phyloP scores from a whole-genome alignment of 257 asterid species.

The Petrea volubilis region DNA sequence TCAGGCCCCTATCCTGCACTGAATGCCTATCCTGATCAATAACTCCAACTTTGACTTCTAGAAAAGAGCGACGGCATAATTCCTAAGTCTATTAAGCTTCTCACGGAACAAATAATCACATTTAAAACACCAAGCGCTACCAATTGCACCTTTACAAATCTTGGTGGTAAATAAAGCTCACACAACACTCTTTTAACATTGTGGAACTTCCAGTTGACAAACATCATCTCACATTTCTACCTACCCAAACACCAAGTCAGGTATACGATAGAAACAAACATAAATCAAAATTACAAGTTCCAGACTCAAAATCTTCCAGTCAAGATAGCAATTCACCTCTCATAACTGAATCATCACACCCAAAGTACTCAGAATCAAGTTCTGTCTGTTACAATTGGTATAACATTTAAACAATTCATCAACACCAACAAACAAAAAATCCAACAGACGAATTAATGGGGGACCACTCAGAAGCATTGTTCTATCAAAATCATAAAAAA shows the following conservation, averaged over 20 bases:
- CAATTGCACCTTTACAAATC: neutral
- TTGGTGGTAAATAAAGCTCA: neutral
- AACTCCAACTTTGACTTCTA: neutral
- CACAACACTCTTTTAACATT: neutral
- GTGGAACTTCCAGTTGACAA: neutral
- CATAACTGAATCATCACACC: neutral
- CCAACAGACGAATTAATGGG: no score
- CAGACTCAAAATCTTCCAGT: neutral
- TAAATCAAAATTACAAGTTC: neutral
- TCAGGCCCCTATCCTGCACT: neutral
- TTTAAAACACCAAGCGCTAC: neutral
- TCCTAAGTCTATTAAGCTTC: neutral
- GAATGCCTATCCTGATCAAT: neutral
- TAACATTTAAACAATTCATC: neutral
- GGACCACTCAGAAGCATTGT: neutral
- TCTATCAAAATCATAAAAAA: slow-evolving; percentile 4
- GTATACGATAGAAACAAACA: neutral
- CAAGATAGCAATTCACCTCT: neutral
- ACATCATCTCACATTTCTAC: neutral
- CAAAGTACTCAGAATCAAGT: neutral
- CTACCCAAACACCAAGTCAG: neutral
- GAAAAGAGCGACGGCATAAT: neutral
- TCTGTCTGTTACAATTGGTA: neutral
- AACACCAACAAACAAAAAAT: neutral
- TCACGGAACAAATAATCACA: neutral